Evolutionary conservation across 352 stramenopile species (phyloP).

Genomic region (Globisporangium spinosum): DNA sequence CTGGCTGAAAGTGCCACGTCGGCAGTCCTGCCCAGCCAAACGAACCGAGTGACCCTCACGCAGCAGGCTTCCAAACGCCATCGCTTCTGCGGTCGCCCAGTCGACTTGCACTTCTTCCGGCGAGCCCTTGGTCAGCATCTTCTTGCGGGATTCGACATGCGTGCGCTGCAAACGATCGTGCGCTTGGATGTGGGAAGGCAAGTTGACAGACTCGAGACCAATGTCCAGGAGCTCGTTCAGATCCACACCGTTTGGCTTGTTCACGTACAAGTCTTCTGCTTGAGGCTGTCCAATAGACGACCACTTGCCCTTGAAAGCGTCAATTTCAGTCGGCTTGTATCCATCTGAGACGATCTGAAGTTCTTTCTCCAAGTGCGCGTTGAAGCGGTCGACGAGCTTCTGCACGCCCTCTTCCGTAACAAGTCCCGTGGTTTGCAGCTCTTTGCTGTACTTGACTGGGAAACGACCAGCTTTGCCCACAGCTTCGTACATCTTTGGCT

Average conservation of each 20-base stretch:
- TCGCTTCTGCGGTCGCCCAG: constrained; percentile 85
- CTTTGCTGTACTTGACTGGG: constrained; percentile 62
- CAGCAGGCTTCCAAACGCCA: constrained; percentile 86
- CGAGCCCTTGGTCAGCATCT: constrained; percentile 51
- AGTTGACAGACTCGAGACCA: constrained; percentile 56
- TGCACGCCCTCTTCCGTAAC: constrained; percentile 54
- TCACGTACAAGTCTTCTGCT: constrained; percentile 48
- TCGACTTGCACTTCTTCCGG: constrained; percentile 59
- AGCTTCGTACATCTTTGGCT: constrained; percentile 84
- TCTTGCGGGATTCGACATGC: constrained; percentile 68
- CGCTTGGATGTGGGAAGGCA: constrained; percentile 48
- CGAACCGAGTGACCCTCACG: constrained; percentile 80
- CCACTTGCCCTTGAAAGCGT: constrained; percentile 80
- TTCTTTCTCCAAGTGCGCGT: constrained; percentile 64
- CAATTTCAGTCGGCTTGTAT: constrained; percentile 63
- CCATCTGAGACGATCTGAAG: constrained; percentile 46
- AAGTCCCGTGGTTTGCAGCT: constrained; percentile 55
- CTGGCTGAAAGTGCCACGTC: constrained; percentile 88
- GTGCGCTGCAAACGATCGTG: constrained; percentile 79
- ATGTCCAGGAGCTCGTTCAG: constrained; percentile 56
- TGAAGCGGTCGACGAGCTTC: constrained; percentile 52
- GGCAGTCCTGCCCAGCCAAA: constrained; percentile 84
- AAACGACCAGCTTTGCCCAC: constrained; percentile 66
- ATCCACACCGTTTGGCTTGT: constrained; percentile 48
- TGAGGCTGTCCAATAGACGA: constrained; percentile 43